Conservation (phyloP, 2,329 filamentous ascomycete genomes). For the Dactylellina haptotyla region DNA sequence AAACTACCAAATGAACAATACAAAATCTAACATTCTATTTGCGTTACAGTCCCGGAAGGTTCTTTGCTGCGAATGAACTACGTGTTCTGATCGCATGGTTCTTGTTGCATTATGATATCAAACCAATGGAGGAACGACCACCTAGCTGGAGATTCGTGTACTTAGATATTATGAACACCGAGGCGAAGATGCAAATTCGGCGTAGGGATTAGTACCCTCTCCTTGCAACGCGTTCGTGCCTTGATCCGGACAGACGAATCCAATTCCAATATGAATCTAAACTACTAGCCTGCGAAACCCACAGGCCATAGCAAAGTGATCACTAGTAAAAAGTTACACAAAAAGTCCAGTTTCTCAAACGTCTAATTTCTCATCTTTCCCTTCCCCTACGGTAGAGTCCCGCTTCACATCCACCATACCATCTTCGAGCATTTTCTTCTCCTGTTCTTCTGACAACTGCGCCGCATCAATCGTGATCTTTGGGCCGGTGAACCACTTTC, state of each 20-base stretch:
- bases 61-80: conserved; percentile 43
- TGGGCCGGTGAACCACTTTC: conserved; percentile 71
- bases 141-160: conserved; percentile 24
- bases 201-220: conserved; percentile 3
- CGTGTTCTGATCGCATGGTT: conserved; percentile 45
- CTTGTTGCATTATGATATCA: conserved; percentile 45
- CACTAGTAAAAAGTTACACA: no score
- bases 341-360: no score
- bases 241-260: no score
- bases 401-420: conserved; percentile 56
- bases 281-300: no score
- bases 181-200: conserved; percentile 41
- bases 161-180: conserved; percentile 44
- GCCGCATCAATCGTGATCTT: conserved; percentile 66
- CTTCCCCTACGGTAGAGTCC: background rate
- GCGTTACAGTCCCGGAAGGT: conserved; percentile 39
- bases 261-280: no score
- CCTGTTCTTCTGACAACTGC: conserved; percentile 52
- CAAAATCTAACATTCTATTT: conserved; percentile 8
- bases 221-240: no score
- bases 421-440: conserved; percentile 56
- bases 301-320: no score
- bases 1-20: background rate
- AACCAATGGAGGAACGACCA: conserved; percentile 29
- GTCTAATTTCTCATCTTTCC: background rate